Conservation (phyloP, 2,329 filamentous ascomycete species). For the Hypomyces perniciosus region DNA sequence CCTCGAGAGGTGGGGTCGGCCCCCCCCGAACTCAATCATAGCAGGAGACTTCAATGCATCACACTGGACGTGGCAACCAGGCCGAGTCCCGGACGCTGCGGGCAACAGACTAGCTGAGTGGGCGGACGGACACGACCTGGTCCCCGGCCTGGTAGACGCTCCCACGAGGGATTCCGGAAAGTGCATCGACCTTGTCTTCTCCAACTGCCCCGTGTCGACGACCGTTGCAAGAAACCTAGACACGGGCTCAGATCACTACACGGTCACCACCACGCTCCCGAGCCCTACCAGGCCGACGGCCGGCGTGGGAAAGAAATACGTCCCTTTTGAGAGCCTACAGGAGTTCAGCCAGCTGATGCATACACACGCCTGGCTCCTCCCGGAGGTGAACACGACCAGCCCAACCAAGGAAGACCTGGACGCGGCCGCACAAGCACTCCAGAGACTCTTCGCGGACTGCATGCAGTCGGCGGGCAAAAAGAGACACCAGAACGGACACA, state of each 20-base stretch:
- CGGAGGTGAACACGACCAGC: too few relatives aligned
- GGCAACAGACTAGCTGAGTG: not conserved
- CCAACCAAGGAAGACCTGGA: too few relatives aligned
- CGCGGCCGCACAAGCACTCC: too few relatives aligned
- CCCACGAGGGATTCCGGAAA: not conserved
- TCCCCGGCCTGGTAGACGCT: not conserved
- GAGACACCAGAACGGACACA: too few relatives aligned
- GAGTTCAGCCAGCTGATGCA: too few relatives aligned
- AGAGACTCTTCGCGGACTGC: too few relatives aligned
- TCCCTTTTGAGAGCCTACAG: too few relatives aligned
- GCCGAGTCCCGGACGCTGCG: too few relatives aligned
- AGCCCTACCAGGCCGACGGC: not conserved
- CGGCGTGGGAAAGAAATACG: not conserved
- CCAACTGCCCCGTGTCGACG: constrained; percentile 8
- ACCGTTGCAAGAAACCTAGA: constrained; percentile 11
- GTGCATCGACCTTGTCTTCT: constrained; percentile 11
- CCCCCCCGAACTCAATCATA: not conserved
- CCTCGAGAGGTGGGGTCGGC: too few relatives aligned
- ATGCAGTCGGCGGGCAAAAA: too few relatives aligned
- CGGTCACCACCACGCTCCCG: constrained; percentile 9
- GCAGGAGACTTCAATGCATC: not conserved
- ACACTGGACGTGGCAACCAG: not conserved
- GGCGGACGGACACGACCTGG: not conserved
- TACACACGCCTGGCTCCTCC: too few relatives aligned
- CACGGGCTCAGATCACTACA: constrained; percentile 14